These are phyloP conservation scores for Quercus suber DNA, from an alignment of 306 rosid species.

Conservation along the genomic window DNA sequence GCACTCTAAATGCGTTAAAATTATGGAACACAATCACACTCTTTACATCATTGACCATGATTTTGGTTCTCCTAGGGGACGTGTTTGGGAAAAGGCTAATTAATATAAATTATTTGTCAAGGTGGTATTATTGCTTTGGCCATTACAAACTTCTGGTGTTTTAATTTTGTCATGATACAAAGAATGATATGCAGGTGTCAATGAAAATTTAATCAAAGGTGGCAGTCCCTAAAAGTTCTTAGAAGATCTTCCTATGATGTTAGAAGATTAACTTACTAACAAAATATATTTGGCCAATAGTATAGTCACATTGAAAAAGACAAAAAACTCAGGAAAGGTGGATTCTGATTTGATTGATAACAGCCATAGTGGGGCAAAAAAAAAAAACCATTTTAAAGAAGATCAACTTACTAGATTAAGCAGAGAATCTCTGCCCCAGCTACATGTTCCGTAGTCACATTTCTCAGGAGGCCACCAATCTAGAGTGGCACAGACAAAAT, in stretches of 20 bases:
- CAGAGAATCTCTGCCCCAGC: slow-evolving; percentile 88
- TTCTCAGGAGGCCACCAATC: slow-evolving; percentile 99
- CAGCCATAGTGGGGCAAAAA: neutral
- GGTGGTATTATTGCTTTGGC: no score
- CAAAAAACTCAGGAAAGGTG: no score
- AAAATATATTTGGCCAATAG: neutral
- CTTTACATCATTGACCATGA: neutral
- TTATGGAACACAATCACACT: neutral
- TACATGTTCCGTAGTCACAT: slow-evolving; percentile 84
- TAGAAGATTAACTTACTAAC: neutral
- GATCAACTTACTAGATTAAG: slow-evolving; percentile 66
- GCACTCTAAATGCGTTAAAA: no score
- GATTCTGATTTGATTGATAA: neutral
- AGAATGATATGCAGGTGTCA: no score
- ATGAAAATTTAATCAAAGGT: no score
- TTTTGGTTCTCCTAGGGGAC: no score
- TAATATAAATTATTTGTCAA: no score
- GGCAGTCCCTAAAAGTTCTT: no score
- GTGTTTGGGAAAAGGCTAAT: no score
- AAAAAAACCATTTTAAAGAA: neutral
- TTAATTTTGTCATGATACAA: no score
- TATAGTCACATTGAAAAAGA: neutral
- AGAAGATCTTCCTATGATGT: neutral
- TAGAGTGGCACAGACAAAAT: slow-evolving; percentile 83
- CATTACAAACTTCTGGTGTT: no score